Percentiles rank a stretch among this genome's conserved stretches.
Evolutionary conservation across 805 yeast species (phyloP).

Genomic region (Sungouiella thailandica): DNA sequence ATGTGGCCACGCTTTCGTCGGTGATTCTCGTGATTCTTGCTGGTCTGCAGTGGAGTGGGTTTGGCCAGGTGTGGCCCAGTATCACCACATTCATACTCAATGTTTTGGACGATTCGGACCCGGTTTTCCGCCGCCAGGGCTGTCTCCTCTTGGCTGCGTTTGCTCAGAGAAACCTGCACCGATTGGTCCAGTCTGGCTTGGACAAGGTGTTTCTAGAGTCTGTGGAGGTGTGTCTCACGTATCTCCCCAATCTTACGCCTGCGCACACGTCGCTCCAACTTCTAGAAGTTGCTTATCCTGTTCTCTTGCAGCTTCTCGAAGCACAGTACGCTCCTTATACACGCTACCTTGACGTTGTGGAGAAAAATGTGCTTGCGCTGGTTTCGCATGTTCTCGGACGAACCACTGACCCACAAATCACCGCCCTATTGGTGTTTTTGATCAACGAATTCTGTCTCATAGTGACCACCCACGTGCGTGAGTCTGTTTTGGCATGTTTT

Average conservation of each 20-base stretch:
- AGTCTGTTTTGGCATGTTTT: slow-evolving; percentile 18
- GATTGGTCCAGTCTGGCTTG: slow-evolving; percentile 23
- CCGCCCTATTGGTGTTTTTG: slow-evolving; percentile 12
- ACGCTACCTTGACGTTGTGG: slow-evolving; percentile 20
- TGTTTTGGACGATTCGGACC: slow-evolving; percentile 31
- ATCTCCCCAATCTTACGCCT: slow-evolving; percentile 25
- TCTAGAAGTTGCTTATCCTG: slow-evolving; percentile 20
- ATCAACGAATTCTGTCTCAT: slow-evolving; percentile 13
- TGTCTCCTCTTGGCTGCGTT: slow-evolving; percentile 15
- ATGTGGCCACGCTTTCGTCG: slow-evolving; percentile 23
- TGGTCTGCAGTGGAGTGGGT: slow-evolving; percentile 4
- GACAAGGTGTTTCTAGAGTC: slow-evolving; percentile 22
- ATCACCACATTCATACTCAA: slow-evolving; percentile 30
- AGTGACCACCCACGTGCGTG: slow-evolving; percentile 6
- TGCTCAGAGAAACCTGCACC: slow-evolving; percentile 5
- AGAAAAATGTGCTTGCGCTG: slow-evolving; percentile 19
- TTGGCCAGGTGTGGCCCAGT: slow-evolving; percentile 18
- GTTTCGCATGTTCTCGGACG: slow-evolving; percentile 19
- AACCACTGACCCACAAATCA: slow-evolving; percentile 9
- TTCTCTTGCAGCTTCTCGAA: slow-evolving; percentile 9
- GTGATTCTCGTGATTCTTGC: slow-evolving; percentile 19
- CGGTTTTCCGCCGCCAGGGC: slow-evolving; percentile 23
- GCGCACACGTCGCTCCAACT: slow-evolving; percentile 16
- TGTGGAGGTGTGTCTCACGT: slow-evolving; percentile 19
- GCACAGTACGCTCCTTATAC: slow-evolving; percentile 3